Percentiles rank a stretch among this genome's conserved stretches.
Conservation (phyloP, 2,329 filamentous ascomycete genomes). For the Colletotrichum endophyticum region DNA sequence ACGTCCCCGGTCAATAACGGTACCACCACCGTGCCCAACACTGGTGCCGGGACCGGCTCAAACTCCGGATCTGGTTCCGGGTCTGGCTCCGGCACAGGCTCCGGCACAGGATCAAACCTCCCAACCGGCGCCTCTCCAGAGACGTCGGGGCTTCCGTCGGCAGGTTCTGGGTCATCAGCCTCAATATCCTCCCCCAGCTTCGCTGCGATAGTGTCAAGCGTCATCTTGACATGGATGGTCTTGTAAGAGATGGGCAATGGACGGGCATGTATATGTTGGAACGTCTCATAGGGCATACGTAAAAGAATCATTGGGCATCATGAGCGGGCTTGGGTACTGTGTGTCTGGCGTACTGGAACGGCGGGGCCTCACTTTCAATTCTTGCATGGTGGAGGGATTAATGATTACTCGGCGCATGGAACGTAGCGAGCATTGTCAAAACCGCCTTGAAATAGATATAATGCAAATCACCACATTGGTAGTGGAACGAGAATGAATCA, state of each 20-base stretch:
- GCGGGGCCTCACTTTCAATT: background rate
- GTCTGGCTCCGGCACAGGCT: background rate
- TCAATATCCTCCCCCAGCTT: background rate
- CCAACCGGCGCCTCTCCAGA: background rate
- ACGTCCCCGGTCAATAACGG: background rate
- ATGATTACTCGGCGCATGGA: background rate
- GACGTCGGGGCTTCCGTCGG: background rate
- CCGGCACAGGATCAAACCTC: background rate
- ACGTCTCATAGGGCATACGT: background rate
- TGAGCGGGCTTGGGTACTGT: background rate
- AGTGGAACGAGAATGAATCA: background rate
- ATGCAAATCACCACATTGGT: background rate
- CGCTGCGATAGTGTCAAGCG: background rate
- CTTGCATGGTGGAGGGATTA: background rate
- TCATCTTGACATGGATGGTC: background rate
- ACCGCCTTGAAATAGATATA: background rate
- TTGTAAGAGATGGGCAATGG: background rate
- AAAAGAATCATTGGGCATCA: background rate
- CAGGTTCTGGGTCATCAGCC: background rate
- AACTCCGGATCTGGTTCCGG: background rate
- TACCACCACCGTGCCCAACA: background rate
- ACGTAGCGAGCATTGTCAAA: constrained; percentile 6
- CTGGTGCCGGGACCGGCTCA: background rate
- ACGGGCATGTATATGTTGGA: background rate
- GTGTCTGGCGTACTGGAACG: background rate